These are phyloP conservation scores for Eucalyptus sideroxylon DNA, from an alignment of 345 rosid species.

Conservation along the genomic window DNA sequence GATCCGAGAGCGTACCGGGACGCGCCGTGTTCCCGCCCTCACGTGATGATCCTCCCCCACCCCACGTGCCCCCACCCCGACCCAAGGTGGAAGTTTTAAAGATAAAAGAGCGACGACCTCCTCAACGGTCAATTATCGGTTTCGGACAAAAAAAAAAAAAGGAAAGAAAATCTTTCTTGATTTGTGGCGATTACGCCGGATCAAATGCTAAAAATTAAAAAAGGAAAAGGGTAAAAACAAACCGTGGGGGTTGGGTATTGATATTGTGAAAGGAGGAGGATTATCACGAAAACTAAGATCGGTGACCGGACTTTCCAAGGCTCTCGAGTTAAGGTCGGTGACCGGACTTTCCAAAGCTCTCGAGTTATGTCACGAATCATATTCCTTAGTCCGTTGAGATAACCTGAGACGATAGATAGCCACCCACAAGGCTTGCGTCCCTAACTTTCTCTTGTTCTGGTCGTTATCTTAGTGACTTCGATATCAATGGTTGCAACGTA, in stretches of 20 bases:
- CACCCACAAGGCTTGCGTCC: background rate
- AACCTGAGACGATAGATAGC: fast-evolving
- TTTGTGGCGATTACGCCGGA: background rate
- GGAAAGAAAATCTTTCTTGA: background rate
- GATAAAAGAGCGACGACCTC: background rate
- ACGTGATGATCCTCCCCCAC: background rate
- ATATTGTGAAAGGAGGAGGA: background rate
- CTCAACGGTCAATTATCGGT: background rate
- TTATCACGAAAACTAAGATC: fast-evolving
- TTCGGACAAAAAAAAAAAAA: background rate
- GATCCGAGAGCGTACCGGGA: background rate
- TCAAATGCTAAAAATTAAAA: background rate
- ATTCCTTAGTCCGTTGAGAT: fast-evolving
- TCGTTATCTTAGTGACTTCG: background rate
- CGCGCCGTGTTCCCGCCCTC: background rate
- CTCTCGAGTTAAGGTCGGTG: background rate
- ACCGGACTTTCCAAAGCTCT: fast-evolving
- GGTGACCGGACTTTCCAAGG: fast-evolving
- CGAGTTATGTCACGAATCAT: background rate
- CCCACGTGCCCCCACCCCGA: background rate
- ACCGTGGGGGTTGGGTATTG: background rate
- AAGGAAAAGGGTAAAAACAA: background rate
- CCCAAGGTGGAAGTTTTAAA: background rate
- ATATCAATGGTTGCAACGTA: background rate
- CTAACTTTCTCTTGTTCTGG: background rate